A percentile compares a stretch with the other conserved stretches of the same genome.
These are phyloP conservation scores for Ceratobasidium sp. DNA, from an alignment of 1,284 basidiomycete genomes.

Conservation along the genomic window DNA sequence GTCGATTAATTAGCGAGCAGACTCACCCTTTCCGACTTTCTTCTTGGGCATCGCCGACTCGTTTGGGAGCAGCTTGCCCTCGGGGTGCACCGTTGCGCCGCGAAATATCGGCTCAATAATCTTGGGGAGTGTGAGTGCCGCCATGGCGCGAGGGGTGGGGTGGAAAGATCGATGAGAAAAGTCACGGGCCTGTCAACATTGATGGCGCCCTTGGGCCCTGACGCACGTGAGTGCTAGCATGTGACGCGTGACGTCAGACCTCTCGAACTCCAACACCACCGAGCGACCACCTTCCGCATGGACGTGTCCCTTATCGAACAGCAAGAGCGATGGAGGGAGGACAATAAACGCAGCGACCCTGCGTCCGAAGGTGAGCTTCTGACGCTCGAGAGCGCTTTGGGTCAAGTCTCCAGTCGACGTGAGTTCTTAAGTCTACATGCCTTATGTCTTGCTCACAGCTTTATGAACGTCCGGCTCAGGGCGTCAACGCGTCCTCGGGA, in stretches of 20 bases:
- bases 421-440: not conserved
- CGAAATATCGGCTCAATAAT: too few species aligned
- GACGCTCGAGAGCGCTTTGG: not conserved
- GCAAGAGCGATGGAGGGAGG: not conserved
- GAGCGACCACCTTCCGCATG: not conserved
- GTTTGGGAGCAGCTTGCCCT: too few species aligned
- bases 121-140: too few species aligned
- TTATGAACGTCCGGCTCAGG: not conserved
- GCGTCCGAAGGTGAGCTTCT: slow-evolving; percentile 17
- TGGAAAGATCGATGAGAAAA: too few species aligned
- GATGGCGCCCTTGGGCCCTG: too few species aligned
- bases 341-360: slow-evolving; percentile 2
- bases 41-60: too few species aligned
- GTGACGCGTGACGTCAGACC: not conserved
- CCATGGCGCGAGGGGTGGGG: too few species aligned
- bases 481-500: not conserved
- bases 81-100: too few species aligned
- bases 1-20: too few species aligned
- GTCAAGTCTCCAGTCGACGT: not conserved
- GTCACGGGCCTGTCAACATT: too few species aligned
- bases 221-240: not conserved
- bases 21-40: too few species aligned
- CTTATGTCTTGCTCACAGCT: too few species aligned
- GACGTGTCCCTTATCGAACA: not conserved
- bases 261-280: not conserved